Evolutionary conservation across 2,329 filamentous ascomycete species (phyloP), one percentile per base, ranked within the genome.

Genomic region (Calonectria ilicicola): DNA sequence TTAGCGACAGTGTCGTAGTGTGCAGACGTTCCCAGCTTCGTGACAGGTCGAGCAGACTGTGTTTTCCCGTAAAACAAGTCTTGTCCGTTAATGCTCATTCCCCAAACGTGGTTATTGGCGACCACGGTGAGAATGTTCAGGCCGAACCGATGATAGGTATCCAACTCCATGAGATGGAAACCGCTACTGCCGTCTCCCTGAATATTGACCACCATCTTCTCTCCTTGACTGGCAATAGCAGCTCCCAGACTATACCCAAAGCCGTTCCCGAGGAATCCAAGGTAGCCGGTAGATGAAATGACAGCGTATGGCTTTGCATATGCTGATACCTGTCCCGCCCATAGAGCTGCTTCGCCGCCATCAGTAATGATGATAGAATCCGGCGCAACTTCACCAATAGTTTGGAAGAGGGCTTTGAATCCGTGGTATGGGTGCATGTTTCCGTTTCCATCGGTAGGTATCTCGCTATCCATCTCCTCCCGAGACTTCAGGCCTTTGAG

Each of bases 351-450:
- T 38, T 60, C 53, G 2, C 53, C 53, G 7, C 53, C 53, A 17
- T 60, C 53, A 4, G 53, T 60, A 5, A 60, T 60, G 35, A 60
- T 60, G 21, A 60, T 60, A 3, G 53, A 60, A 40, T 60, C 53
- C 4, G 53, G 53, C 8, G 53, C 53, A 19, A 60, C 53, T 9
- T 60, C n/a, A 2, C 53, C 53, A 26, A 60, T 60, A 10, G 53
- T 12, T 21, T 60, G 26, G 32, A 38, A 60, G 5, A 60, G 35
- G 3, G 35, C 53, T 40, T 60, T 60, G 7, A 60, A 60, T 40
- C 53, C 53, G 38, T 60, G 53, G 26, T 60, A n/a, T 23, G 53
- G 53, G 35, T 60, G 53, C 53, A 60, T 60, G 32, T 60, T 60
- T 10, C 53, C 53, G 19, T 60, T 60, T 26, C 53, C 53, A 26